Percentiles rank a stretch among this genome's conserved stretches.
phyloP scores from a whole-genome alignment of 1,284 basidiomycete species.

The Malassezia restricta region DNA sequence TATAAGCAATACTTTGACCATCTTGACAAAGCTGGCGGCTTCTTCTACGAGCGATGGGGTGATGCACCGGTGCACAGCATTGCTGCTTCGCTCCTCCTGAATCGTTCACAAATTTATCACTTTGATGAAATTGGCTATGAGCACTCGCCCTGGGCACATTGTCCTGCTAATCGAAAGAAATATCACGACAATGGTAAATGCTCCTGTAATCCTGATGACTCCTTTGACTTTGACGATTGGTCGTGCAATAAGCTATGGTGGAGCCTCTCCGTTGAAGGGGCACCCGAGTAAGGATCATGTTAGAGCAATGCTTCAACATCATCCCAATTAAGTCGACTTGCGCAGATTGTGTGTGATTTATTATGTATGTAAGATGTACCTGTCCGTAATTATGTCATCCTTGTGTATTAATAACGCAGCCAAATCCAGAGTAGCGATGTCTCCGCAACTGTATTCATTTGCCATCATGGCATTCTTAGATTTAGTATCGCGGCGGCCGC shows the following conservation, averaged over 20 bases:
- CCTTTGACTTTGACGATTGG: neutral
- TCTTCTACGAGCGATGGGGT: slow-evolving; percentile 57
- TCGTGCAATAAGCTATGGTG: neutral
- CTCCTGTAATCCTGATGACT: slow-evolving; percentile 31
- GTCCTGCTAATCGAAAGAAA: slow-evolving; percentile 27
- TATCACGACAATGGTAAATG: slow-evolving; percentile 37
- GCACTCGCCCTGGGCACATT: slow-evolving; percentile 34
- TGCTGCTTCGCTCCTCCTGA: slow-evolving; percentile 33
- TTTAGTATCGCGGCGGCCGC: slow-evolving; percentile 11
- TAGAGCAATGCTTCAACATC: too few species aligned
- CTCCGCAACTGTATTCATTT: neutral
- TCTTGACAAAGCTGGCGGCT: slow-evolving; percentile 63
- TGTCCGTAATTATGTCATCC: too few species aligned
- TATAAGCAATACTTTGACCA: slow-evolving; percentile 67
- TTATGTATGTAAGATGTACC: too few species aligned
- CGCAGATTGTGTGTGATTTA: too few species aligned
- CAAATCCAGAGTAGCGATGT: too few species aligned
- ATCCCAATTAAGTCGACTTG: too few species aligned
- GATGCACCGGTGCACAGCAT: slow-evolving; percentile 56
- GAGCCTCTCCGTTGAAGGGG: neutral
- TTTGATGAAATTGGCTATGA: slow-evolving; percentile 40
- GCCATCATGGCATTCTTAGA: slow-evolving; percentile 7
- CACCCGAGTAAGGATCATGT: neutral
- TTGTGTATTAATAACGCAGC: too few species aligned
- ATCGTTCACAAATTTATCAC: slow-evolving; percentile 28